Conservation (phyloP, 1,284 basidiomycete genomes). For the Anthracocystis panici-leucophaei region DNA sequence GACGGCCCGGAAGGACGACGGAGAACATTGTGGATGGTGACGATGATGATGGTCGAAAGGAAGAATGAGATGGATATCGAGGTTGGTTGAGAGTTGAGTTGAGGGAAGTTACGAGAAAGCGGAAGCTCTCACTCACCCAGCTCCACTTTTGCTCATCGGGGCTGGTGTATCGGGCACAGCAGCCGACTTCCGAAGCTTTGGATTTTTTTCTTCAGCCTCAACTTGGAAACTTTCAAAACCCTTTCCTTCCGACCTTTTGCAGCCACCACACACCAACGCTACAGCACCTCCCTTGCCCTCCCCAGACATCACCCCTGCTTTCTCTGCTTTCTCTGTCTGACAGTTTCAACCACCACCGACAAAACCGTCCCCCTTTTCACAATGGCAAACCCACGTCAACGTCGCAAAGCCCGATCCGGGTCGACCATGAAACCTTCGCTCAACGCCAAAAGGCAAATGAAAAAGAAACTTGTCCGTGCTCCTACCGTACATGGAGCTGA, state of each 20-base stretch:
- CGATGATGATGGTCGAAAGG: neutral
- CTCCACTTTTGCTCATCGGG: no score
- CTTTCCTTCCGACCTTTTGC: no score
- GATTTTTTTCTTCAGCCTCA: no score
- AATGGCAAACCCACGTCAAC: slow-evolving; percentile 94
- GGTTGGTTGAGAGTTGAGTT: neutral
- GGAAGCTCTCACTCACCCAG: neutral
- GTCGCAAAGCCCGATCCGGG: slow-evolving; percentile 81
- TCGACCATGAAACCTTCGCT: slow-evolving; percentile 72
- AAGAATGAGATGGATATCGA: neutral
- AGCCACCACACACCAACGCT: no score
- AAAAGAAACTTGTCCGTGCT: slow-evolving; percentile 74
- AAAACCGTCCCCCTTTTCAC: slow-evolving; percentile 5
- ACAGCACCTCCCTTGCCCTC: no score
- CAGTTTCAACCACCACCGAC: neutral
- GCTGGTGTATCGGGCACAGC: no score
- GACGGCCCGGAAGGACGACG: slow-evolving; percentile 63
- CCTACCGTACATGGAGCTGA: slow-evolving; percentile 83
- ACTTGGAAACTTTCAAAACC: no score
- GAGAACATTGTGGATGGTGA: slow-evolving; percentile 60
- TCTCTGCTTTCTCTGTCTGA: no score
- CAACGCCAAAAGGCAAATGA: slow-evolving; percentile 79
- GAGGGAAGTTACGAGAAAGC: neutral
- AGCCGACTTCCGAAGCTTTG: no score
- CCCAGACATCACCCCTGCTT: no score